A percentile compares a stretch with the other conserved stretches of the same genome.
These are phyloP conservation scores for Arctium lappa DNA, from an alignment of 129 eudicot species.

Conservation along the genomic window DNA sequence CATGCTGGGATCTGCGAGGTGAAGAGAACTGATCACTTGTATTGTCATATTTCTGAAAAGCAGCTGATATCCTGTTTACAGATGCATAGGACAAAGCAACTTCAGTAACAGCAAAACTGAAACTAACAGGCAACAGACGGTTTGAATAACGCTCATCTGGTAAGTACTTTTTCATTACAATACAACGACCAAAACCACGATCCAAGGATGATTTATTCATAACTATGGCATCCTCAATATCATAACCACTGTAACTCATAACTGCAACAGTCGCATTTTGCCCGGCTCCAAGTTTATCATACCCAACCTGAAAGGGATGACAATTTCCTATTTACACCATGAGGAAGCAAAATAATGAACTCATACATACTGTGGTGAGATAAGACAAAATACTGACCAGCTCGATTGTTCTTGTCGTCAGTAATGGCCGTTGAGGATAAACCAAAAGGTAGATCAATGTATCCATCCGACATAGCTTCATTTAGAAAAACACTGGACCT, in stretches of 20 bases:
- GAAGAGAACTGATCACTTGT: slow-evolving; percentile 54
- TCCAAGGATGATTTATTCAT: slow-evolving; percentile 97
- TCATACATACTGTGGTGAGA: not conserved
- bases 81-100: slow-evolving; percentile 3
- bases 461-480: slow-evolving; percentile 80
- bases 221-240: slow-evolving; percentile 97
- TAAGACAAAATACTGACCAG: slow-evolving; percentile 52
- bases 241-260: slow-evolving; percentile 98
- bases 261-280: slow-evolving; percentile 99
- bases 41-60: slow-evolving; percentile 46
- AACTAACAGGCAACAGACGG: slow-evolving; percentile 2
- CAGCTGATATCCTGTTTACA: slow-evolving; percentile 45
- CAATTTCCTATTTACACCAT: not conserved
- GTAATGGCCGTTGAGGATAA: slow-evolving; percentile 92
- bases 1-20: slow-evolving; percentile 54
- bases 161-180: slow-evolving; percentile 83
- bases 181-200: slow-evolving; percentile 99
- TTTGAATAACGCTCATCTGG: not conserved
- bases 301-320: slow-evolving; percentile 50
- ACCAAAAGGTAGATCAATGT: slow-evolving; percentile 82
- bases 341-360: not conserved
- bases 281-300: slow-evolving; percentile 98
- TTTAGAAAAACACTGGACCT: not conserved
- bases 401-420: slow-evolving; percentile 93
- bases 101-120: not conserved